Evolutionary conservation across 2,329 filamentous ascomycete species (phyloP), one percentile per base, ranked within the genome.

Genomic region (Zasmidium angulare): DNA sequence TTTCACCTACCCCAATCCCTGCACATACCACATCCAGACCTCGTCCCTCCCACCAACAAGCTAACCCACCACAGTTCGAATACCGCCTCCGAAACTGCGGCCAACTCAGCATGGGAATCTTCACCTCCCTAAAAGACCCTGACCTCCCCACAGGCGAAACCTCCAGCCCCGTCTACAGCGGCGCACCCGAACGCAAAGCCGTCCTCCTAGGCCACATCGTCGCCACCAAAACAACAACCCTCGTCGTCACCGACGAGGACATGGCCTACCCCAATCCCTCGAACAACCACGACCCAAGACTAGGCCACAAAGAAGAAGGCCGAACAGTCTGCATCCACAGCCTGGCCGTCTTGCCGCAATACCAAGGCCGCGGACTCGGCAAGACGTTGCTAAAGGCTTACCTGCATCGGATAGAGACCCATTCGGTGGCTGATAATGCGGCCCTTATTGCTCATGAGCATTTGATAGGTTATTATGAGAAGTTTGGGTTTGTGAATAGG

Each of bases 281-380:
- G 65, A 72, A 56, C 62, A 72, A 76, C 76, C 56, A 72, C 71
- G 54, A 75, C 78, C 54, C 72, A 76, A 50, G 78, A 82, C 70
- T 86, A 10, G 91, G 91, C 29, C 90, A 96, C 74, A 84, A 89
- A 67, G 85, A 91, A 59, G 78, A 80, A 17, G 91, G 91, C 43
- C 78, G 86, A 47, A 96, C 90, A 0, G 82, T 96, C 56, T 90
- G 86, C 56, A 77, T 96, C 52, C 93, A 97, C 75, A 93, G 90
- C 0, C 81, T 97, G 3, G 90, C 89, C 19, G 87, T 96, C 4
- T 81, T 89, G 56, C 91, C 90, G 0, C 84, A 87, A 60, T 85
- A 91, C 58, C 90, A 95, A 65, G 81, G 85, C 31, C 85, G 86
- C 58, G 89, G 90, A 1, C 79, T 96, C 2, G 93, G 90, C 17